Percentiles rank a stretch among this genome's conserved stretches.
Evolutionary conservation across 345 rosid species (phyloP).

Genomic region (Populus ilicifolia): DNA sequence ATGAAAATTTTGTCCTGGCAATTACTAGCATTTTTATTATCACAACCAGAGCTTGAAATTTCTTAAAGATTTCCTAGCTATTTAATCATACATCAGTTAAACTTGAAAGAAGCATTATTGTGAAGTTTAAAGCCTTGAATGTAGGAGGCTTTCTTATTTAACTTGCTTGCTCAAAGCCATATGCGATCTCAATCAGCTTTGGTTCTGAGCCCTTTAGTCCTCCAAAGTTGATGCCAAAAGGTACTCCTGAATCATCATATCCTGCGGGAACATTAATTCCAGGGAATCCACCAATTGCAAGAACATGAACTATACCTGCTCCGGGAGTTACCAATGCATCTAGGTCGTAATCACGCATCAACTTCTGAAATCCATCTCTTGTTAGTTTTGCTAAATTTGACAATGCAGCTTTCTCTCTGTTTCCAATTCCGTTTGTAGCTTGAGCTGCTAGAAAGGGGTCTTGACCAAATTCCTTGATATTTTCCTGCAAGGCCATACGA

Average conservation of each 20-base stretch:
- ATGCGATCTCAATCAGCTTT: slow-evolving; percentile 63
- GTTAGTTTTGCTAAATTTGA: slow-evolving; percentile 26
- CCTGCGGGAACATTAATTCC: slow-evolving; percentile 69
- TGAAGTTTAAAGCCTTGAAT: slow-evolving; percentile 23
- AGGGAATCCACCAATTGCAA: slow-evolving; percentile 68
- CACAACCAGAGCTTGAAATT: no score
- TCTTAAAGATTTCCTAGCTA: no score
- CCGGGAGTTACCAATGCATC: slow-evolving; percentile 52
- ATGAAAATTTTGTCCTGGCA: no score
- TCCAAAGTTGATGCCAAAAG: slow-evolving; percentile 62
- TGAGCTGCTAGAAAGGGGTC: slow-evolving; percentile 37
- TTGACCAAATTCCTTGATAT: slow-evolving; percentile 47
- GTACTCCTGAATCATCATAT: slow-evolving; percentile 43
- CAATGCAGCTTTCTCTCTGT: slow-evolving; percentile 27
- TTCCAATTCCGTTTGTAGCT: slow-evolving; percentile 37
- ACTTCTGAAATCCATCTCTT: slow-evolving; percentile 47
- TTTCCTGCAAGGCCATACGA: slow-evolving; percentile 38
- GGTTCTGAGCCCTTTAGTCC: slow-evolving; percentile 65
- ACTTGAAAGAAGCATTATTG: neutral
- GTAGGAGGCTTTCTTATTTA: slow-evolving; percentile 53
- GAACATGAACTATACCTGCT: slow-evolving; percentile 17
- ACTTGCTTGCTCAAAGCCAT: slow-evolving; percentile 65
- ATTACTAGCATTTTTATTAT: no score
- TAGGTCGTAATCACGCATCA: slow-evolving; percentile 42
- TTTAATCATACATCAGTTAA: no score